These are phyloP conservation scores for Barnettozyma vustinii DNA, from an alignment of 805 yeast genomes.

Conservation along the genomic window DNA sequence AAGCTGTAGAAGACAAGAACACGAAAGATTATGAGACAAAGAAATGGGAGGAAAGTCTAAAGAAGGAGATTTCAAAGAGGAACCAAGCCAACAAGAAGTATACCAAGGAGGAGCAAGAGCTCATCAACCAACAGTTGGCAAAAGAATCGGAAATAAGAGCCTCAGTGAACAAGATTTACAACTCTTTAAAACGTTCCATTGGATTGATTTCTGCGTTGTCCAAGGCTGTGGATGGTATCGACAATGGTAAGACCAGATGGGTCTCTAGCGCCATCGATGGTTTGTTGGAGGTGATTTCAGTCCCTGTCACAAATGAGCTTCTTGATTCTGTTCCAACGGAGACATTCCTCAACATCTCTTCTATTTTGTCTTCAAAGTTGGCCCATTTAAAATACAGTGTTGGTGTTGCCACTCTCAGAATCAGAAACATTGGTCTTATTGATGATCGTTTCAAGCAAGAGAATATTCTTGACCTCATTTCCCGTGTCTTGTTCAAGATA, in stretches of 20 bases:
- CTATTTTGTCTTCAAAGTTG: slow-evolving; percentile 45
- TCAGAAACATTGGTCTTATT: slow-evolving; percentile 40
- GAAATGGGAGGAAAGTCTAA: slow-evolving; percentile 85
- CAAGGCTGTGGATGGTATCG: slow-evolving; percentile 41
- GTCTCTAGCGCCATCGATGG: slow-evolving; percentile 56
- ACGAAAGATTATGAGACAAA: slow-evolving; percentile 78
- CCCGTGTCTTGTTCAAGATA: slow-evolving; percentile 69
- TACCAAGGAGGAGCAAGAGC: slow-evolving; percentile 68
- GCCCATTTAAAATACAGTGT: slow-evolving; percentile 46
- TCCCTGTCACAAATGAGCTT: slow-evolving; percentile 29
- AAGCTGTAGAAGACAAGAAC: slow-evolving; percentile 55
- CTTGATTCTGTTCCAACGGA: slow-evolving; percentile 40
- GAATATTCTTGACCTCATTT: slow-evolving; percentile 46
- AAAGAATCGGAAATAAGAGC: slow-evolving; percentile 56
- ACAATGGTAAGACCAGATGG: slow-evolving; percentile 68
- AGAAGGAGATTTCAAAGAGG: slow-evolving; percentile 65
- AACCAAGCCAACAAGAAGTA: slow-evolving; percentile 46
- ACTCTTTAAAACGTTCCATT: slow-evolving; percentile 42
- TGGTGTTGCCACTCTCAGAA: slow-evolving; percentile 68
- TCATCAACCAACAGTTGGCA: slow-evolving; percentile 56
- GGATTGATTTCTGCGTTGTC: slow-evolving; percentile 51
- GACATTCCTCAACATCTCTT: slow-evolving; percentile 51
- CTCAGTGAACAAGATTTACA: slow-evolving; percentile 35
- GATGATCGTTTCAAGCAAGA: slow-evolving; percentile 44
- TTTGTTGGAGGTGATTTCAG: slow-evolving; percentile 41